Evolutionary conservation across 139 green algal genomes (phyloP).

Genomic region (Chlorella sp.): DNA sequence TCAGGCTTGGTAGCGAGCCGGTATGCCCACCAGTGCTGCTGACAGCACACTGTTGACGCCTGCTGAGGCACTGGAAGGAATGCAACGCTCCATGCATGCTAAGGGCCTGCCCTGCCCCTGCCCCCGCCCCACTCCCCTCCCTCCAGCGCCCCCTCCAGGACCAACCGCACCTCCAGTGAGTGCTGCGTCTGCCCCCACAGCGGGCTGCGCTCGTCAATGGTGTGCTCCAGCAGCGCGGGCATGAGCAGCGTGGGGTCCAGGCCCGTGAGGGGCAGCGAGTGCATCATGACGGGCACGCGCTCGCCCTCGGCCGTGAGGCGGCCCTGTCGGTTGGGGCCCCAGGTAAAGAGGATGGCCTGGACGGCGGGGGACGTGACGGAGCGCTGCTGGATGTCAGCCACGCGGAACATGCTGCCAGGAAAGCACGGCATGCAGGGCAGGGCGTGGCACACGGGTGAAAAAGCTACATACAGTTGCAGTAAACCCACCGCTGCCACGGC

Average conservation of each 20-base stretch:
- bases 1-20: too few relatives aligned
- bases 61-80: too few relatives aligned
- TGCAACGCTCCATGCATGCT: too few relatives aligned
- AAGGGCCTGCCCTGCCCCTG: too few relatives aligned
- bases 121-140: too few relatives aligned
- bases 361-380: constrained; percentile 42
- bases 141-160: too few relatives aligned
- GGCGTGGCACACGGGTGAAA: background rate
- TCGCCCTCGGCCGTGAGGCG: constrained; percentile 75
- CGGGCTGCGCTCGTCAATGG: constrained; percentile 76
- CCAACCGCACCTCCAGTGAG: constrained; percentile 50
- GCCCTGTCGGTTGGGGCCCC: constrained; percentile 36
- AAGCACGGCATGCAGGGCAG: background rate
- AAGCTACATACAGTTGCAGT: too few relatives aligned
- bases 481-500: too few relatives aligned
- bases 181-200: constrained; percentile 69
- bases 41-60: too few relatives aligned
- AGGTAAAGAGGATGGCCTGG: constrained; percentile 66
- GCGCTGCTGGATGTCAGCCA: constrained; percentile 70
- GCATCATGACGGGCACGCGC: constrained; percentile 39
- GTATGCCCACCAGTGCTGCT: too few relatives aligned
- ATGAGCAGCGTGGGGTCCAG: constrained; percentile 72
- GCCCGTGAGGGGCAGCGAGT: constrained; percentile 3
- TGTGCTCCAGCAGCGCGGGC: constrained; percentile 75
- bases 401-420: constrained; percentile 74